phyloP scores from a whole-genome alignment of 2,329 filamentous ascomycete genomes.

The Fusarium sp. region DNA sequence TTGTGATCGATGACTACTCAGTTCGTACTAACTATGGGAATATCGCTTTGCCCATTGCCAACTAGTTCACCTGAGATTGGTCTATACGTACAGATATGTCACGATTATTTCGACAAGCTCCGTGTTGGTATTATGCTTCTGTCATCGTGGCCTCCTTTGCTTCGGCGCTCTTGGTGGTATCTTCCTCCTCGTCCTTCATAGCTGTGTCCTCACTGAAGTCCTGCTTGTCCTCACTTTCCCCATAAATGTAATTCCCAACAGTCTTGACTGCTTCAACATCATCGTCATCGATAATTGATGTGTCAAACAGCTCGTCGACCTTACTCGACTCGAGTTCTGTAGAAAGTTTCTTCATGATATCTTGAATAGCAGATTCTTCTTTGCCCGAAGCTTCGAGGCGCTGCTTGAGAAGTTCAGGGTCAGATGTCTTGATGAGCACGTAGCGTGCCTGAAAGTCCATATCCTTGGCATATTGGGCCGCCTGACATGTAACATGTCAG shows the following conservation, averaged over 20 bases:
- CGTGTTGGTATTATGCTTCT: slow-evolving; percentile 10
- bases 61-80: not conserved
- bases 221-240: slow-evolving; percentile 12
- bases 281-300: slow-evolving; percentile 40
- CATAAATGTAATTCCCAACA: slow-evolving; percentile 44
- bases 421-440: slow-evolving; percentile 59
- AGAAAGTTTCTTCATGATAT: slow-evolving; percentile 32
- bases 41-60: slow-evolving; percentile 28
- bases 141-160: slow-evolving; percentile 31
- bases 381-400: slow-evolving; percentile 43
- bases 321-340: slow-evolving; percentile 40
- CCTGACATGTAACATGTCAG: slow-evolving; percentile 47
- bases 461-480: slow-evolving; percentile 64
- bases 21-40: not conserved
- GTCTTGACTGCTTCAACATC: slow-evolving; percentile 32
- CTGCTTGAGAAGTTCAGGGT: slow-evolving; percentile 36
- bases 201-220: slow-evolving; percentile 24
- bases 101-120: not conserved
- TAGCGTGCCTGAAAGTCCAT: slow-evolving; percentile 64
- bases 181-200: slow-evolving; percentile 31
- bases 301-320: slow-evolving; percentile 41
- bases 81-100: slow-evolving; percentile 2
- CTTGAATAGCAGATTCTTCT: slow-evolving; percentile 35
- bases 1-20: not conserved
- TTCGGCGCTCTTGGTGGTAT: not conserved